Evolutionary conservation across 1,284 basidiomycete genomes (phyloP), one percentile per base, ranked within the genome.

Genomic region (Malassezia furfur): DNA sequence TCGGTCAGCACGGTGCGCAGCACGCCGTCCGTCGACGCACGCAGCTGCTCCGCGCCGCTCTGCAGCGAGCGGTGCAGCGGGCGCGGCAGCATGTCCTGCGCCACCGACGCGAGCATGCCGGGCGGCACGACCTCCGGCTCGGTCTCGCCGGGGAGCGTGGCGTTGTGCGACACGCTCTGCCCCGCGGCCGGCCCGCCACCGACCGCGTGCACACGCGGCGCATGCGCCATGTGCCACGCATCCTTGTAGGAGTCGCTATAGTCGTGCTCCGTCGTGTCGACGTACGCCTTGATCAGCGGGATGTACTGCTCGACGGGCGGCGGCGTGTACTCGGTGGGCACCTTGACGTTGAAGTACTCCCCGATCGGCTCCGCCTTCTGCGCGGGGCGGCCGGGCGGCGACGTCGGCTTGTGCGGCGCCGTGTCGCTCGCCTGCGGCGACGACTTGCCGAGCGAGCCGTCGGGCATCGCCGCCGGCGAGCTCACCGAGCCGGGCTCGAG

Each of bases 331-430:
- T 67, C 64, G 53, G 64, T 67, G 31, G 68, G 68, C 32, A 71
- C 63, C 48, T 59, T 56, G 25, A 70, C 32, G 54, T 67, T 63
- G 60, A 70, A 68, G 12, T 59, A 61, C 54, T 68, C 63, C 37
- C 57, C 55, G 37, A 62, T 51, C n/a, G 52, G 36, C 15, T 62
- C 60, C 6, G 59, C 47, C 47, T 62, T 66, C 15, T 64, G 54
- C 32, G 57, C 59, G 5, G 68, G 68, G 25, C 60, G 40, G 21
- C 68, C 68, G 10, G 67, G 68, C 8, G 65, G 61, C 9, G 59
- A 50, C 14, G 38, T 48, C n/a, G 56, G 48, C 8, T 46, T 57
- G 19, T 61, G 57, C 22, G 59, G 61, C 43, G 43, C 25, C n/a
- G 15, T 11, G 43, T 28, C 25, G 2, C 15, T 45, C 12, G 57